Evolutionary conservation across 768 basidiomycete genomes (phyloP), one percentile per base, ranked within the genome.

Genomic region (Collybia mongolica): DNA sequence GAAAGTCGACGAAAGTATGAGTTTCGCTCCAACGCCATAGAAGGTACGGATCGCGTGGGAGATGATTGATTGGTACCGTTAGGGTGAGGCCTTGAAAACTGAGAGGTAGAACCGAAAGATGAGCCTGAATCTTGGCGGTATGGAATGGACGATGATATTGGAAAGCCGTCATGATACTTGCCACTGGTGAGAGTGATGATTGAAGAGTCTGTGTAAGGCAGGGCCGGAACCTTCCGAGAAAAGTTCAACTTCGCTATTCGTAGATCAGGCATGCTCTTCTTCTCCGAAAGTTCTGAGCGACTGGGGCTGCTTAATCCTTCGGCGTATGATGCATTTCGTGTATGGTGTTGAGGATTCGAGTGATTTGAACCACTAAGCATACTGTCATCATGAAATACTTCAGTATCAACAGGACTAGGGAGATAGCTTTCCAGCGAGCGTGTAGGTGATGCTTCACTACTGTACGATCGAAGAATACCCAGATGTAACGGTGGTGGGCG

Each of bases 1-100:
- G 93, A 93, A 19, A 96, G 74, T n/a, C 94, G 84, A 32, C 88
- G 86, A 71, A 99, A 99, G 68, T 99, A 98, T 1, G 92, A 90
- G 60, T 93, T 89, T 19, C 90, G 83, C 61, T 95, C 91, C 3
- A 81, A 78, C 37, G 92, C 84, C 67, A 89, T 82, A 3, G 83
- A 75, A 17, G 82, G 80, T 2, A 78, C 71, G 1, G 75, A 66
- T 38, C 71, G 73, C 2, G 71, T 63, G 22, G 60, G 61, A 23
- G 54, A 68, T 14, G 12, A n/a, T 15, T 51, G 46, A 14, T 5
- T 60, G 19, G 63, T 60, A 18, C 72, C 72, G 46, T 64, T 65
- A 15, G 54, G 45, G 20, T 55, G 63, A 26, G 59, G 53, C 39
- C 61, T 62, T 49, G 60, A 49, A 51, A 62, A 49, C 49, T 53